A percentile compares a stretch with the other conserved stretches of the same genome.
phyloP scores from a whole-genome alignment of 139 green algal genomes.

The Edaphochlamys debaryana region DNA sequence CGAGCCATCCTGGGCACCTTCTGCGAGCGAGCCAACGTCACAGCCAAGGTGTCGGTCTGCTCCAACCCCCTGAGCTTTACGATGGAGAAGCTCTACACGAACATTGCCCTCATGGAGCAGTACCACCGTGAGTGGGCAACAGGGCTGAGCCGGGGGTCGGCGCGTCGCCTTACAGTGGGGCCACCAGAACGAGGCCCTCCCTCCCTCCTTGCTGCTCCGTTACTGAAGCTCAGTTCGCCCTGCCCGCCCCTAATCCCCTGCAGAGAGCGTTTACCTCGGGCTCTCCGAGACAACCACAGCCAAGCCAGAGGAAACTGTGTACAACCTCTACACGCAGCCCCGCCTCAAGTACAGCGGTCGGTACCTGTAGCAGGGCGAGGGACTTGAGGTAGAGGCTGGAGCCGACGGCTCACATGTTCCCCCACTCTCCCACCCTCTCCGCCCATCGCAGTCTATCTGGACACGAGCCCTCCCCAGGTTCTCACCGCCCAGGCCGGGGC shows the following conservation, averaged over 20 bases:
- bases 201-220: too few relatives aligned
- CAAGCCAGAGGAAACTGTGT: background rate
- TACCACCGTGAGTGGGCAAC: background rate
- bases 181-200: too few relatives aligned
- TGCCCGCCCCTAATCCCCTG: background rate
- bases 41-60: slow-evolving; percentile 6
- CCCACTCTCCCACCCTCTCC: too few relatives aligned
- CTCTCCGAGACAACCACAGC: background rate
- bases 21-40: slow-evolving; percentile 12
- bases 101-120: background rate
- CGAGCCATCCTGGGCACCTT: slow-evolving; percentile 25
- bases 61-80: background rate
- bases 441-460: background rate
- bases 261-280: slow-evolving; percentile 11
- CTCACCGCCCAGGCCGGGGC: background rate
- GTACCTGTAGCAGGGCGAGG: too few relatives aligned
- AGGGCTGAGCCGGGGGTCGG: too few relatives aligned
- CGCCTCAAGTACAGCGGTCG: background rate
- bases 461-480: background rate
- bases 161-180: too few relatives aligned
- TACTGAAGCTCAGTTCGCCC: too few relatives aligned
- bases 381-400: too few relatives aligned
- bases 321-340: background rate
- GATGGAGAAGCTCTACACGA: background rate
- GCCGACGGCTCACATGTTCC: too few relatives aligned